phyloP scores from a whole-genome alignment of 2,329 filamentous ascomycete species.

The Aspergillus sp. region DNA sequence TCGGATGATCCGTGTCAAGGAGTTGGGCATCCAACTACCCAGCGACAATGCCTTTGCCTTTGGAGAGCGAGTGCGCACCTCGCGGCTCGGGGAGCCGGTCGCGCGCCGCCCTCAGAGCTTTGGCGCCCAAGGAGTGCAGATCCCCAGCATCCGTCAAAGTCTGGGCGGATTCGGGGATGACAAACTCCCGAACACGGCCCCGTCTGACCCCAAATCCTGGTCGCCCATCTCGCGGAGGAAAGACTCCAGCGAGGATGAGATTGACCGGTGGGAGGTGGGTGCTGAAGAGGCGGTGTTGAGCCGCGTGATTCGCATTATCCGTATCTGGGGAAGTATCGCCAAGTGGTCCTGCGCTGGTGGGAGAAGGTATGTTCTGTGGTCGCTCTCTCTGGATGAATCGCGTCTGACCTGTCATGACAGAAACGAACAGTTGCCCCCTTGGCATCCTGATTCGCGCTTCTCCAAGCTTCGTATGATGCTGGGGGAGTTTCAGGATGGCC shows the following conservation, averaged over 20 bases:
- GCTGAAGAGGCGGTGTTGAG: constrained; percentile 53
- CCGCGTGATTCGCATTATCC: constrained; percentile 53
- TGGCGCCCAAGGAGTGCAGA: constrained; percentile 40
- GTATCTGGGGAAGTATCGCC: constrained; percentile 56
- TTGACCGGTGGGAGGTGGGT: constrained; percentile 53
- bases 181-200: constrained; percentile 34
- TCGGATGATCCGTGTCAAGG: constrained; percentile 50
- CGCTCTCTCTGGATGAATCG: background rate
- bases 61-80: constrained; percentile 53
- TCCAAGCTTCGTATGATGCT: constrained; percentile 45
- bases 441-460: constrained; percentile 52
- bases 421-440: constrained; percentile 50
- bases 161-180: constrained; percentile 36
- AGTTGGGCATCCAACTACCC: constrained; percentile 54
- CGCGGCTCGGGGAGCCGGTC: constrained; percentile 46
- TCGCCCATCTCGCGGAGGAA: constrained; percentile 38
- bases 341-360: constrained; percentile 55
- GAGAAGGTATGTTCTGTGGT: constrained; percentile 43
- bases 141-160: constrained; percentile 42
- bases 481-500: constrained; percentile 48
- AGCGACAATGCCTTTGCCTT: constrained; percentile 56
- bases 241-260: constrained; percentile 41
- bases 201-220: constrained; percentile 36
- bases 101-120: constrained; percentile 38
- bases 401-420: constrained; percentile 22